A percentile compares a stretch with the other conserved stretches of the same genome.
phyloP scores from a whole-genome alignment of 1,139 yeast genomes.

The Lodderomyces pseudojiufengensis region DNA sequence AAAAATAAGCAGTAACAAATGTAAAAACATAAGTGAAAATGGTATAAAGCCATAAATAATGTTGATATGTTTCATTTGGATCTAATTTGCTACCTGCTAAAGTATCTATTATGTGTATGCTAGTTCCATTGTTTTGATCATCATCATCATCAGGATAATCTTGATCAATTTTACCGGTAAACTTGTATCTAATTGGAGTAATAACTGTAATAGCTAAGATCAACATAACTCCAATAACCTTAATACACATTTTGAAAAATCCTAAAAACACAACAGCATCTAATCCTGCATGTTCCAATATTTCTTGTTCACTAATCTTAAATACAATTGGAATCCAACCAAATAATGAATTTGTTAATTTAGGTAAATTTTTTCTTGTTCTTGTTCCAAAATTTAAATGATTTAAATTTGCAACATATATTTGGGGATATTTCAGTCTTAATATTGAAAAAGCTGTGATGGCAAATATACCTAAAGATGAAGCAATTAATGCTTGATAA shows the following conservation, averaged over 20 bases:
- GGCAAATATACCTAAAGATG: conserved; percentile 60
- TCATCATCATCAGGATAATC: conserved; percentile 44
- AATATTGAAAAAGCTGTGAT: conserved; percentile 61
- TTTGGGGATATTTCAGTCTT: conserved; percentile 62
- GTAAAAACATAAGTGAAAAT: conserved; percentile 42
- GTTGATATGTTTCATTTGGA: conserved; percentile 16
- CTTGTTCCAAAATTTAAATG: conserved; percentile 38
- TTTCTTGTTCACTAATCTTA: conserved; percentile 65
- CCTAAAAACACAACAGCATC: conserved; percentile 88
- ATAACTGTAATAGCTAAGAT: conserved; percentile 62
- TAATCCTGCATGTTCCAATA: conserved; percentile 84
- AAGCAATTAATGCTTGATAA: conserved; percentile 59
- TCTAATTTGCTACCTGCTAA: not conserved
- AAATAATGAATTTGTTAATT: conserved; percentile 46
- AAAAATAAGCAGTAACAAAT: conserved; percentile 28
- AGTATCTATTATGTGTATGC: not conserved
- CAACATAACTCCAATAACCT: conserved; percentile 54
- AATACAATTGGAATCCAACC: conserved; percentile 77
- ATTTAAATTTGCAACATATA: conserved; percentile 60
- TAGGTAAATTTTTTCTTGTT: conserved; percentile 37
- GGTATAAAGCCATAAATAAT: conserved; percentile 39
- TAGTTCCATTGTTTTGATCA: conserved; percentile 7
- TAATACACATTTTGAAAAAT: conserved; percentile 75
- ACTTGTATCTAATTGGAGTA: conserved; percentile 69
- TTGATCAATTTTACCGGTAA: conserved; percentile 64